Evolutionary conservation across 1,284 basidiomycete species (phyloP).

Genomic region (Heterobasidion annosum): DNA sequence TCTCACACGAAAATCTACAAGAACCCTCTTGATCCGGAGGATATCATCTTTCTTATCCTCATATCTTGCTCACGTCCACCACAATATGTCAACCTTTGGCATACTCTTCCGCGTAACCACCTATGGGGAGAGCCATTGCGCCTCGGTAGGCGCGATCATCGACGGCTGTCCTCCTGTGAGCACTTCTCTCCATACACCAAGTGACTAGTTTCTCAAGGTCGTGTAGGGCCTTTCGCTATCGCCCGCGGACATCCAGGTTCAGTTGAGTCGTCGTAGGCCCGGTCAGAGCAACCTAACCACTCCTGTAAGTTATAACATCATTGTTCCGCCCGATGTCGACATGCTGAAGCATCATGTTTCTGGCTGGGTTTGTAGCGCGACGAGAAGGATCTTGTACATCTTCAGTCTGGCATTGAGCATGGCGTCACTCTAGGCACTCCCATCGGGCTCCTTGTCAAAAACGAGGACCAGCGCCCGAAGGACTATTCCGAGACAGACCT

Average conservation of each 20-base stretch:
- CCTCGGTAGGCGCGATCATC: conserved; percentile 95
- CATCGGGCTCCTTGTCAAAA: conserved; percentile 91
- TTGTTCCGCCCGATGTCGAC: background rate
- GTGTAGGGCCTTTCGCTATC: conserved; percentile 75
- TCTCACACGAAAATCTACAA: background rate
- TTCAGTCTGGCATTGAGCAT: conserved; percentile 93
- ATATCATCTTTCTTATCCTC: background rate
- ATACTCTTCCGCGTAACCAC: conserved; percentile 90
- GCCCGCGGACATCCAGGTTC: conserved; percentile 82
- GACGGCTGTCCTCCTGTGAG: conserved; percentile 93
- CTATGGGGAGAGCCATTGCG: conserved; percentile 96
- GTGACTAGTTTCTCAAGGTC: conserved; percentile 4
- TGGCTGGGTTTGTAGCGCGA: conserved; percentile 57
- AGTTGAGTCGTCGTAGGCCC: conserved; percentile 87
- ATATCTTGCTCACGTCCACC: background rate
- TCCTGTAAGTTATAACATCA: conserved; percentile 49
- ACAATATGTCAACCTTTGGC: conserved; percentile 88
- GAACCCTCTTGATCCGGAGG: background rate
- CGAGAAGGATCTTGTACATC: conserved; percentile 91
- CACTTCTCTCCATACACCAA: conserved; percentile 6
- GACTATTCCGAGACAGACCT: conserved; percentile 98
- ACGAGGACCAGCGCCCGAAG: conserved; percentile 97
- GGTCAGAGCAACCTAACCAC: conserved; percentile 98
- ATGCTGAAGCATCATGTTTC: background rate
- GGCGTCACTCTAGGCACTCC: conserved; percentile 97